A percentile compares a stretch with the other conserved stretches of the same genome.
phyloP scores from a whole-genome alignment of 306 rosid species.

The Cicer judaicum region DNA sequence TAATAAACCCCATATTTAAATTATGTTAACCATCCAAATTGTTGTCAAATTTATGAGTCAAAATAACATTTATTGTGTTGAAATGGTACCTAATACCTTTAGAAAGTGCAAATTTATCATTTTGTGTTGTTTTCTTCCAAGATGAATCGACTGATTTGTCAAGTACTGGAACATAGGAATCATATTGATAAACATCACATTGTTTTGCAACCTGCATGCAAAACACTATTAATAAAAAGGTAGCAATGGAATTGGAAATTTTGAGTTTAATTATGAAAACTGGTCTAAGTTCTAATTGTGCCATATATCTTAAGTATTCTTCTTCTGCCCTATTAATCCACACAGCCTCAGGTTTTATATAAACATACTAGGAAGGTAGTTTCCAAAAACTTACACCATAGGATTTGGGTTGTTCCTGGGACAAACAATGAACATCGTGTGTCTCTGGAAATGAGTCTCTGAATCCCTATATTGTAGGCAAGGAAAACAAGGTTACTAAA shows the following conservation, averaged over 20 bases:
- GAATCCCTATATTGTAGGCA: slow-evolving; percentile 49
- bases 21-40: no score
- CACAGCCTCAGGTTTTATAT: background rate
- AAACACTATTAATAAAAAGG: background rate
- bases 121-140: slow-evolving; percentile 57
- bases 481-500: background rate
- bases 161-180: slow-evolving; percentile 52
- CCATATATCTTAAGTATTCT: background rate
- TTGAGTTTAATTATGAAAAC: background rate
- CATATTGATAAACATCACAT: slow-evolving; percentile 30
- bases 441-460: slow-evolving; percentile 48
- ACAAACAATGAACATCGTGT: slow-evolving; percentile 43
- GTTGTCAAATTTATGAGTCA: no score
- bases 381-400: slow-evolving; percentile 27
- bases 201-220: slow-evolving; percentile 57
- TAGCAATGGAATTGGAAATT: background rate
- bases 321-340: no score
- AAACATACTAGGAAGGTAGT: slow-evolving; percentile 7
- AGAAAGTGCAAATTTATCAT: slow-evolving; percentile 40
- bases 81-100: slow-evolving; percentile 55
- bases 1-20: no score
- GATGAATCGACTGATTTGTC: slow-evolving; percentile 63
- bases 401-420: slow-evolving; percentile 43
- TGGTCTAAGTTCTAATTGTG: background rate
- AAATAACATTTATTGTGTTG: no score